Conservation (phyloP, 2,329 filamentous ascomycete genomes). For the Fusarium sp. region DNA sequence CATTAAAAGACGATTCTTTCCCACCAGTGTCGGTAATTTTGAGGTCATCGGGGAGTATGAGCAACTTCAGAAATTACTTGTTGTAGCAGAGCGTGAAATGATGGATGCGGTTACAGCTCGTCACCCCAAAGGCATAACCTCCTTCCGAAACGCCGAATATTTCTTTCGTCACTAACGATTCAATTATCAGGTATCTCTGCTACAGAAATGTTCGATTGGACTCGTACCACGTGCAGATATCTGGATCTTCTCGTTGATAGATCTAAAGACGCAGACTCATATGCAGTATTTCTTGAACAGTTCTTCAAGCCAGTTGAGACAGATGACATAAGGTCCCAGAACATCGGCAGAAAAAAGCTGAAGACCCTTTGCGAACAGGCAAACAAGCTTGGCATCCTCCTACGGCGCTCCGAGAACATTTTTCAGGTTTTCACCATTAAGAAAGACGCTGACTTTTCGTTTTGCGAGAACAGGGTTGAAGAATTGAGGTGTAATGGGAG, state of each 20-base stretch:
- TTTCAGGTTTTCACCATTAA: neutral
- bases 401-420: neutral
- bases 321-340: neutral
- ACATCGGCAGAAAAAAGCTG: neutral
- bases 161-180: neutral
- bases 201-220: neutral
- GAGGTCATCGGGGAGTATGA: neutral
- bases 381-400: neutral
- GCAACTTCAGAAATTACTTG: neutral
- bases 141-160: neutral
- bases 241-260: neutral
- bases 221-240: neutral
- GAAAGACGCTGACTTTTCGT: no score
- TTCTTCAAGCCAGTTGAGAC: neutral
- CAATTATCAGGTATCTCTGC: neutral
- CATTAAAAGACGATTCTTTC: neutral
- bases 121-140: neutral
- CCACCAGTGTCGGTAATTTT: neutral
- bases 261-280: neutral
- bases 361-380: neutral
- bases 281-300: neutral
- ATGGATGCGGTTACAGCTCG: fast-evolving
- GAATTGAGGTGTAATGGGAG: neutral
- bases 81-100: neutral
- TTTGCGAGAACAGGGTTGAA: fast-evolving